A percentile compares a stretch with the other conserved stretches of the same genome.
Evolutionary conservation across 345 rosid genomes (phyloP).

Genomic region (Eutrema yunnanense): DNA sequence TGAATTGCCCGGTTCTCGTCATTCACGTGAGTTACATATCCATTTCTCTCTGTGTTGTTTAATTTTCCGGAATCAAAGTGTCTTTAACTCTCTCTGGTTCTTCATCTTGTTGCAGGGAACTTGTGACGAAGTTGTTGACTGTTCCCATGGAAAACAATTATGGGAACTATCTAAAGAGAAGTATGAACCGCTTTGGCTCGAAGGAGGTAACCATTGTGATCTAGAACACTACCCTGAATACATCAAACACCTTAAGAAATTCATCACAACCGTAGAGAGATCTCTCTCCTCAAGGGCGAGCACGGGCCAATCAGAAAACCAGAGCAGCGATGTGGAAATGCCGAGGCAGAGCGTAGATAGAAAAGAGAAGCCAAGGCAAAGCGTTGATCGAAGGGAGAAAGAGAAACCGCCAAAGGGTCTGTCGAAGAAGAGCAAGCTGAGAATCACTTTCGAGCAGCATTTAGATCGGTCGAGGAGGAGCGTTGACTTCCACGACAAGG

Average conservation of each 20-base stretch:
- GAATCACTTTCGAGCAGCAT: constrained; percentile 54
- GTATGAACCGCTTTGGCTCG: constrained; percentile 90
- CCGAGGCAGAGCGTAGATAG: constrained; percentile 84
- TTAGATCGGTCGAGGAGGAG: constrained; percentile 85
- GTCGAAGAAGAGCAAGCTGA: constrained; percentile 37
- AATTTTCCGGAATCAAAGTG: neutral
- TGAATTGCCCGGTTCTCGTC: constrained; percentile 86
- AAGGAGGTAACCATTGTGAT: constrained; percentile 93
- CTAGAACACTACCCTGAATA: constrained; percentile 82
- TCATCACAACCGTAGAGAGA: constrained; percentile 77
- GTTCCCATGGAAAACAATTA: constrained; percentile 89
- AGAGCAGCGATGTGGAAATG: constrained; percentile 54
- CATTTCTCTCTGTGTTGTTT: neutral
- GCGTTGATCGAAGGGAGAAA: constrained; percentile 65
- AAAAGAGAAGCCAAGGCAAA: constrained; percentile 80
- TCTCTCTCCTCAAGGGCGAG: constrained; percentile 53
- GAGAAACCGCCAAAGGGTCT: constrained; percentile 38
- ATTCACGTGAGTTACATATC: constrained; percentile 70
- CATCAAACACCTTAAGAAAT: constrained; percentile 90
- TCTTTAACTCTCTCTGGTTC: neutral
- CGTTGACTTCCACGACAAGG: constrained; percentile 86
- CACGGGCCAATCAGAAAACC: constrained; percentile 58
- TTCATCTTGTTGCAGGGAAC: constrained; percentile 58
- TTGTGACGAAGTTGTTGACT: constrained; percentile 91
- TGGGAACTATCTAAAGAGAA: constrained; percentile 92